Base-by-base conservation (phyloP, 2,329 filamentous ascomycete genomes). In the Pezicula rhizophila region DNA sequence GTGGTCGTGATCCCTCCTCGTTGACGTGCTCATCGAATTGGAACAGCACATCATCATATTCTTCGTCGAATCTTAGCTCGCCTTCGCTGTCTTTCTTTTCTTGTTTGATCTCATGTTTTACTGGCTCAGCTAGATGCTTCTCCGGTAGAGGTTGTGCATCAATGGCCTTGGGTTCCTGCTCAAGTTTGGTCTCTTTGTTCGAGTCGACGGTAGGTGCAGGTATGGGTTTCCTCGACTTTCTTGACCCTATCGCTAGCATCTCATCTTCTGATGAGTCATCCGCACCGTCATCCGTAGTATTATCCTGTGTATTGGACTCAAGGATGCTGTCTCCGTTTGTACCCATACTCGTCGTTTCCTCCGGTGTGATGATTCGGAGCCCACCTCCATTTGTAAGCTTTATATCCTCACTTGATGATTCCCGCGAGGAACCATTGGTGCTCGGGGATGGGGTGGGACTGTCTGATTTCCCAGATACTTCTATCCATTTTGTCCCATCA, bases 401-500 rank as follows among this genome's bases (percentile, higher is more conserved):
- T 8, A 48, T 37, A 44, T 39, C 15, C 14, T 45, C 28, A 14
- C n/a, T 37, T 10, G 39, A 31, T 23, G 11, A 23, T 17, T 46
- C 39, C n/a, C 18, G 18, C 7, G 18, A 31, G 4, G 35, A 31
- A 8, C 28, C 33, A 25, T 42, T 45, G 25, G 49, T 52, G 17
- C 46, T 53, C 31, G 57, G 55, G 15, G 63, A 53, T 14, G 61
- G 62, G 11, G 61, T 53, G 25, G 61, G 63, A 14, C 62, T 62
- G 54, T 65, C 63, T 31, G 60, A 57, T 10, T 60, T 59, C 10
- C 62, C 57, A 44, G 53, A 53, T 15, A 65, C 63, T 20, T 59
- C 58, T 5, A 58, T 64, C 63, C 64, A 66, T 51, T 57, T 50
- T 18, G 59, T 63, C 25, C 61, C 61, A 45, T 57, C 75, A 48